Evolutionary conservation across 208 protist genomes (phyloP), one percentile per base, ranked within the genome.

Genomic region (Histomonas meleagridis): DNA sequence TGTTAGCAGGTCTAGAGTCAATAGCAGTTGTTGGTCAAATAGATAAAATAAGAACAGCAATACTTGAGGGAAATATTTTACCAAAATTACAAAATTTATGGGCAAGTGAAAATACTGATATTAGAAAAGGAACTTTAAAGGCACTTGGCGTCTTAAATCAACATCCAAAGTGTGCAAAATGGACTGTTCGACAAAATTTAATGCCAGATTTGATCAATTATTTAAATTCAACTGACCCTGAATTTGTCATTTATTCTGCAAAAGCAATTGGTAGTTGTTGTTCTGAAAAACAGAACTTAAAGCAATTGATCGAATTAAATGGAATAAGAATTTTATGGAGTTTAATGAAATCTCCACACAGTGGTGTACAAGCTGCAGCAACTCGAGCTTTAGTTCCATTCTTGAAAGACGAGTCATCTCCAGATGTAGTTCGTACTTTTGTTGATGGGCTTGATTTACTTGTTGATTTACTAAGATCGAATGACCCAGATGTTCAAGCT

Each of bases 181-280:
- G 40, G 76, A 86, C 76, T 38, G 46, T 86, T 55, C 3, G 46
- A n/a, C 46, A 55, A 35, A 86, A 86, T 48, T 32, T 86, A 26
- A 86, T 86, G 32, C 76, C 76, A 16, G 43, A 43, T 38, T 28
- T 86, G 0, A 32, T 86, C 3, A 46, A 86, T 21, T 86, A 86
- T 55, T 16, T 86, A 2, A 51, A 86, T 48, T 55, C 40, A 1
- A 86, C 76, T 26, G 76, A 86, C 35, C 46, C 76, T 32, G 76
- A 86, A 1, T 86, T 86, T 48, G 76, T 86, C 16, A 55, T 86
- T 7, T 86, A 55, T 35, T 12, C 76, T 38, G 43, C 76, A 5
- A 86, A 86, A 28, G 76, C 76, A 55, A 86, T 55, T 35, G 76
- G 76, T 16, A 28, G 26, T 55, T 86, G 76, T n/a, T 86, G 76